A percentile compares a stretch with the other conserved stretches of the same genome.
Conservation (phyloP, 192 early-diverging fungal genomes). For the Coemansia sp. region DNA sequence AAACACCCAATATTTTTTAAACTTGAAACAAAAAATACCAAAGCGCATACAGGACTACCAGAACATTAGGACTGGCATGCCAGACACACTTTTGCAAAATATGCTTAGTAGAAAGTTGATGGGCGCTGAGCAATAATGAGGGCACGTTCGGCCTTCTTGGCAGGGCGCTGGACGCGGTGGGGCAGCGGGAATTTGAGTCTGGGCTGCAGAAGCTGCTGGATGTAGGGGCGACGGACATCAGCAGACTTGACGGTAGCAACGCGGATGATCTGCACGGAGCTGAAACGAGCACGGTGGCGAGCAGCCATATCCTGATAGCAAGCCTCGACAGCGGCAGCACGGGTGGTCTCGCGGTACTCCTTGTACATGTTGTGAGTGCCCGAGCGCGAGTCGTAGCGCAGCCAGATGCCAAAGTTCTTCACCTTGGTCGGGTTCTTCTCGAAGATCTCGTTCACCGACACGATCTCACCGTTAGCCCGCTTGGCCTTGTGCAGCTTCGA, state of each 20-base stretch:
- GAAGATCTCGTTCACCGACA: constrained; percentile 95
- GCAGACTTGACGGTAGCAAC: constrained; percentile 85
- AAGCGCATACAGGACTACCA: neutral
- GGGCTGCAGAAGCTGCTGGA: constrained; percentile 89
- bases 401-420: constrained; percentile 99
- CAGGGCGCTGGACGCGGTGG: constrained; percentile 85
- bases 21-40: constrained; percentile 5
- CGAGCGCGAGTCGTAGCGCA: constrained; percentile 98
- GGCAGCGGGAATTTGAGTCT: constrained; percentile 97
- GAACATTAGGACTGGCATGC: neutral
- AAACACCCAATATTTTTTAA: neutral
- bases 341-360: constrained; percentile 98
- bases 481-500: constrained; percentile 99
- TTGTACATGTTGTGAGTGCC: constrained; percentile 99
- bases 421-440: constrained; percentile 88
- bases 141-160: constrained; percentile 78
- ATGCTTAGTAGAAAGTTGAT: constrained; percentile 72
- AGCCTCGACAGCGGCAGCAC: constrained; percentile 66
- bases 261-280: constrained; percentile 98
- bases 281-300: constrained; percentile 96
- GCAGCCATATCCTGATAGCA: constrained; percentile 99
- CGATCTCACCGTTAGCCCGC: constrained; percentile 98
- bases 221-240: constrained; percentile 96
- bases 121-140: constrained; percentile 91
- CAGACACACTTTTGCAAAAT: neutral